Evolutionary conservation across 2,329 filamentous ascomycete genomes (phyloP), one percentile per base, ranked within the genome.

Genomic region (Decorospora gaudefroyi): DNA sequence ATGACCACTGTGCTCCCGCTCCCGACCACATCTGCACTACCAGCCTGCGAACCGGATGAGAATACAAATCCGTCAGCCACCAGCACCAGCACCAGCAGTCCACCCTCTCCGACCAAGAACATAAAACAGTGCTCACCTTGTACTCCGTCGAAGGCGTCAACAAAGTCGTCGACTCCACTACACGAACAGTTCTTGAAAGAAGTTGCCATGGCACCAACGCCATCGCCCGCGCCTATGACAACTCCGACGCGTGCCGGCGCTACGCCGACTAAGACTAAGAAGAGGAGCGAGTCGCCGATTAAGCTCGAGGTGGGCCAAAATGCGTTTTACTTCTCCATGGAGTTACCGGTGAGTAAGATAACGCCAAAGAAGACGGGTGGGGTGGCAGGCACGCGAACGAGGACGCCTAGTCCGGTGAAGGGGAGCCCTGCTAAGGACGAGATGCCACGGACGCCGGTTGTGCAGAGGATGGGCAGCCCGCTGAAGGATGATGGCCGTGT

Each of bases 251-350:
- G n/a, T n/a, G n/a, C 51, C 43, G 4, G 36, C 23, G 8, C 46
- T 43, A 35, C 32, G 18, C 6, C 18, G 22, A 12, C 26, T 26
- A 43, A 32, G n/a, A 32, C 32, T 1, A 19, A 15, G 22, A 43
- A 13, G 21, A 21, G 12, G 7, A 22, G 19, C 7, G 21, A 31
- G 17, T 36, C 33, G 16, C 40, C 42, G 6, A 30, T 25, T 6
- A 49, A 45, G 8, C 28, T 62, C 8, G 51, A 62, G 38, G 42
- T 62, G 13, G 51, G 51, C 6, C 48, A 45, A 22, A 51, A 53
- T 34, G 53, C 48, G 0, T 62, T 62, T 29, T 55, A 59, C 15
- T 61, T 59, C 23, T 48, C 51, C 3, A 53, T 49, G 21, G 57
- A 62, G 33, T 35, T 61, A 3, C 46, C 59, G 4, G 35, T 39